Evolutionary conservation across 305 asterid species (phyloP).

Genomic region (Vinca major): DNA sequence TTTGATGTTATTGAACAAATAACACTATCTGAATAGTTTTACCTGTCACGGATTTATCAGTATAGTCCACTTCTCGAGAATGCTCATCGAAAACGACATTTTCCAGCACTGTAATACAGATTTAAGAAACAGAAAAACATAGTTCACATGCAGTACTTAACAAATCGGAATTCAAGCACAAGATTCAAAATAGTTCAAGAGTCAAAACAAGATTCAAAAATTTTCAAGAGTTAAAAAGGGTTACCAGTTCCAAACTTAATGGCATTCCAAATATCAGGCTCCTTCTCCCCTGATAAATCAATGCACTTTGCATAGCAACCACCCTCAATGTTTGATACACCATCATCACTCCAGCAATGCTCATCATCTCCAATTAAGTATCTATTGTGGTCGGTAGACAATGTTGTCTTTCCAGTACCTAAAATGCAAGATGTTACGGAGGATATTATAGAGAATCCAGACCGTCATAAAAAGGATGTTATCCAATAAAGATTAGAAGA

Average conservation of each 20-base stretch:
- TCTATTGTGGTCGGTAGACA: constrained; percentile 82
- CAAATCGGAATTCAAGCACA: background rate
- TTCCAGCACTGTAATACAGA: constrained; percentile 48
- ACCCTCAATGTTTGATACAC: constrained; percentile 94
- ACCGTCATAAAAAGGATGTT: background rate
- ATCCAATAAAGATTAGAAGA: background rate
- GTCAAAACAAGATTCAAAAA: no score
- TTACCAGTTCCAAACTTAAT: constrained; percentile 87
- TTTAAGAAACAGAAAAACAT: background rate
- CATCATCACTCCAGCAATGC: constrained; percentile 92
- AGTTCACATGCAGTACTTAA: background rate
- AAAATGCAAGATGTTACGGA: background rate
- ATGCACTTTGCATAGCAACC: constrained; percentile 96
- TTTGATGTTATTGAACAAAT: background rate
- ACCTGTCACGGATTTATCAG: constrained; percentile 92
- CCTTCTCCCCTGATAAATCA: constrained; percentile 76
- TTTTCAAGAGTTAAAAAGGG: background rate
- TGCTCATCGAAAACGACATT: constrained; percentile 92
- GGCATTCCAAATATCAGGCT: constrained; percentile 97
- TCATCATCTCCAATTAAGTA: constrained; percentile 91
- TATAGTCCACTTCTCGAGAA: constrained; percentile 73
- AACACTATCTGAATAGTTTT: background rate
- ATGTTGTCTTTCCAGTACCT: constrained; percentile 94
- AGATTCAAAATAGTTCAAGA: background rate
- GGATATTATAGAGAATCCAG: no score